Conservation (phyloP, 768 basidiomycete genomes). For the Leucosporidium scottii region DNA sequence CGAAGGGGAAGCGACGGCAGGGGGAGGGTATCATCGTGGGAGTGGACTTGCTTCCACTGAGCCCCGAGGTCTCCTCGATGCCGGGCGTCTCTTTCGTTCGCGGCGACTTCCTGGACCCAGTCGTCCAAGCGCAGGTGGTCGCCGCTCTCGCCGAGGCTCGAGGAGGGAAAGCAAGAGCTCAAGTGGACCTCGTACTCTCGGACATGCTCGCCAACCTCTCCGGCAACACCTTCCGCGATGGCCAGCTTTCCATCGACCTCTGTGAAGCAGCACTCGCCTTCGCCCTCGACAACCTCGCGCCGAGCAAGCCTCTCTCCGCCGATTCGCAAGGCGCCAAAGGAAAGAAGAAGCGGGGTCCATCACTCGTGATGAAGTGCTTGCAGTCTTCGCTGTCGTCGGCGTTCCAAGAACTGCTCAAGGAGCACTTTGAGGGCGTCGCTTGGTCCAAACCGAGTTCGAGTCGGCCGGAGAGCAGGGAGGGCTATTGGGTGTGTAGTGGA, state of each 20-base stretch:
- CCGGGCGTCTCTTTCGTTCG: constrained; percentile 64
- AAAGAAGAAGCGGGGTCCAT: neutral
- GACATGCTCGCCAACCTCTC: constrained; percentile 85
- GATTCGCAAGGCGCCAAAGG: constrained; percentile 57
- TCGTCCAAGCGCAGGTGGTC: constrained; percentile 49
- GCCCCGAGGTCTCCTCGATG: constrained; percentile 48
- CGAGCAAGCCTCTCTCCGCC: constrained; percentile 47
- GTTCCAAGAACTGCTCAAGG: constrained; percentile 48
- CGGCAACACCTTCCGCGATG: constrained; percentile 63
- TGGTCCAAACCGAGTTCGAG: constrained; percentile 77
- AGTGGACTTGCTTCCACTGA: constrained; percentile 70
- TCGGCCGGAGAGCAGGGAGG: constrained; percentile 68
- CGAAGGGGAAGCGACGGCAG: neutral
- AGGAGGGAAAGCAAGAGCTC: constrained; percentile 20
- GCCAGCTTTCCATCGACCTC: constrained; percentile 62
- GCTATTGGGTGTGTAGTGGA: constrained; percentile 77
- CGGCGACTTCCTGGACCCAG: constrained; percentile 65
- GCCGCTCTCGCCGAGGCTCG: constrained; percentile 30
- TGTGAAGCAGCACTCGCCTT: constrained; percentile 68
- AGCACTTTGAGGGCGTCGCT: constrained; percentile 60
- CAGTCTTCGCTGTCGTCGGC: constrained; percentile 14
- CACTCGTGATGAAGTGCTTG: constrained; percentile 18
- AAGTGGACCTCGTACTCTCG: constrained; percentile 74
- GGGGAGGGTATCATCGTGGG: constrained; percentile 54
- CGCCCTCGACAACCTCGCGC: constrained; percentile 45